Base-by-base conservation (phyloP, 352 stramenopile species). In the Phytophthora foliorum region DNA sequence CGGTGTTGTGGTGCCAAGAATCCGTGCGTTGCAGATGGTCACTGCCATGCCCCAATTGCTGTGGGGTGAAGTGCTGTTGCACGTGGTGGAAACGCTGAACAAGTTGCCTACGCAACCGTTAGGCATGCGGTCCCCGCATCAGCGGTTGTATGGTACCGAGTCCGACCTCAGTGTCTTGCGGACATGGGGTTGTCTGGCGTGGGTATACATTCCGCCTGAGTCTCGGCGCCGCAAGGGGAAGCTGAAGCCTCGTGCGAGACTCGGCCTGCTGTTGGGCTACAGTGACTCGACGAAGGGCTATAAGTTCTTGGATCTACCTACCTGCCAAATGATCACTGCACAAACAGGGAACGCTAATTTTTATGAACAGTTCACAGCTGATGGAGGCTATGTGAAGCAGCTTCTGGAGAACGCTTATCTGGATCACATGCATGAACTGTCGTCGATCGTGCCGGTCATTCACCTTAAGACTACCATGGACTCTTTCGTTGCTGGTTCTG, bases 381-480 rank as follows among this genome's bases (percentile, higher is more conserved):
- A 59, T 41, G 38, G 48, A 32, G 34, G 7, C 25, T 67, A 67
- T 16, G 49, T 52, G 25, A 46, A 51, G 29, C 4, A 48, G 8
- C 42, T 61, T 5, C 29, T 67, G 31, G 29, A 61, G 50, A 67
- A 67, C n/a, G 11, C 13, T 0, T 67, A n/a, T n/a, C n/a, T n/a
- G n/a, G n/a, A n/a, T n/a, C 31, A 14, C 21, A 9, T 7, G 24
- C 48, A 66, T 45, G 16, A 48, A 13, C 27, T 59, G 0, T 48
- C 46, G 3, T 10, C 8, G 0, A 50, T 4, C 6, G n/a, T 38
- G 3, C 58, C 56, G n/a, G 48, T 49, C 9, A 38, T 2, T 0
- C 25, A 19, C 2, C 27, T 59, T 8, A 45, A 45, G 19, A 58
- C 58, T 5, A 54, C 9, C 6, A 46, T 61, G 50, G 38, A 57